Percentiles rank a stretch among this genome's conserved stretches.
phyloP scores from a whole-genome alignment of 257 asterid species.

The Forsythia suspensa region DNA sequence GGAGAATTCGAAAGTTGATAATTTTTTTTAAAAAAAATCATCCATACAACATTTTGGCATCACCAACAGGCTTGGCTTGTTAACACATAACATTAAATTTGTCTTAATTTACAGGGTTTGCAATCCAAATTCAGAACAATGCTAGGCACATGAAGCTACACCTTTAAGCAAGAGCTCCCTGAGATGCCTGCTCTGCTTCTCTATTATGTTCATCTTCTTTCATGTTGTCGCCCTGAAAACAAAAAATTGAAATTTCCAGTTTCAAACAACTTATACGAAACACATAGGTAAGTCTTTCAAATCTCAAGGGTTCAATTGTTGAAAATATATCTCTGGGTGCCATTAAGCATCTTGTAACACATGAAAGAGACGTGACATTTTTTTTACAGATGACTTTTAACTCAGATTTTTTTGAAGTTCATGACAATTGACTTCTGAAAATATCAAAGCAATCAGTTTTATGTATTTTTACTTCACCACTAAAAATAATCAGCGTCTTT shows the following conservation, averaged over 20 bases:
- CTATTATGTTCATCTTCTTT: conserved; percentile 41
- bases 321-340: neutral
- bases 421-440: too few relatives aligned
- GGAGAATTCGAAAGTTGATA: neutral
- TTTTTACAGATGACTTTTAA: neutral
- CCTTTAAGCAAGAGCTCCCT: conserved; percentile 34
- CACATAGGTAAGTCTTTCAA: neutral
- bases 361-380: neutral
- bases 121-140: neutral
- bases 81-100: conserved; percentile 25
- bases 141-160: neutral
- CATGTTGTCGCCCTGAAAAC: conserved; percentile 31
- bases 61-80: neutral
- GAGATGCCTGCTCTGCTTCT: conserved; percentile 40
- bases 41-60: neutral
- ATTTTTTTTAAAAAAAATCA: neutral
- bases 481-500: too few relatives aligned
- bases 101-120: conserved; percentile 11
- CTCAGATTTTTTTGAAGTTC: neutral
- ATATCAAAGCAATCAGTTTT: too few relatives aligned
- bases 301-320: neutral
- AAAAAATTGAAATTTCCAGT: neutral
- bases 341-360: neutral
- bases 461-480: too few relatives aligned
- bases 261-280: neutral